Conservation (phyloP, 495 filamentous ascomycete genomes). For the Extremus antarcticus region DNA sequence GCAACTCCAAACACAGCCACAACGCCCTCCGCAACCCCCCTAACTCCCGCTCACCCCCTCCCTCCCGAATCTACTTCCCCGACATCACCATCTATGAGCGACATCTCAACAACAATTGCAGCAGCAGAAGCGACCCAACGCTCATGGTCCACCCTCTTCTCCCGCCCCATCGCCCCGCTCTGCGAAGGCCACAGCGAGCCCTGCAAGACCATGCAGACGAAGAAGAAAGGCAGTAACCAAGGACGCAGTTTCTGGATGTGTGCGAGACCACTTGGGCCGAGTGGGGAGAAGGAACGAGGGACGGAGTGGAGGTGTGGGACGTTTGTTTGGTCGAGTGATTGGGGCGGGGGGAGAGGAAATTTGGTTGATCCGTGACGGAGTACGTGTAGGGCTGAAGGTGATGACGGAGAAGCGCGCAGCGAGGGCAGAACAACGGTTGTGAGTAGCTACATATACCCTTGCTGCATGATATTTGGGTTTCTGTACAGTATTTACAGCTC, state of each 20-base stretch:
- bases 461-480: not conserved
- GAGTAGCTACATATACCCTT: too few relatives aligned
- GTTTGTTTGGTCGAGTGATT: conserved; percentile 87
- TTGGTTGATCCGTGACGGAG: not conserved
- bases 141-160: conserved; percentile 77
- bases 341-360: conserved; percentile 30
- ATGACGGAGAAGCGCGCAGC: not conserved
- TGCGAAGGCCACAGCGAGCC: conserved; percentile 81
- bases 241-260: conserved; percentile 85
- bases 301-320: conserved; percentile 78
- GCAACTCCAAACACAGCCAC: too few relatives aligned
- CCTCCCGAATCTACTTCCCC: not conserved
- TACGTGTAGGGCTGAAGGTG: not conserved
- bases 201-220: conserved; percentile 69
- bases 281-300: conserved; percentile 67
- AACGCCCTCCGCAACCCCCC: too few relatives aligned
- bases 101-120: not conserved
- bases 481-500: not conserved
- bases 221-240: conserved; percentile 75
- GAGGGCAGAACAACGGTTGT: not conserved
- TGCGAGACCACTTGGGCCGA: conserved; percentile 63
- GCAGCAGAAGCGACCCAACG: conserved; percentile 45
- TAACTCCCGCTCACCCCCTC: too few relatives aligned
- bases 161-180: conserved; percentile 57
- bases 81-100: not conserved